Conservation (phyloP, 176 grass and related monocot species). For the Avena sativa region DNA sequence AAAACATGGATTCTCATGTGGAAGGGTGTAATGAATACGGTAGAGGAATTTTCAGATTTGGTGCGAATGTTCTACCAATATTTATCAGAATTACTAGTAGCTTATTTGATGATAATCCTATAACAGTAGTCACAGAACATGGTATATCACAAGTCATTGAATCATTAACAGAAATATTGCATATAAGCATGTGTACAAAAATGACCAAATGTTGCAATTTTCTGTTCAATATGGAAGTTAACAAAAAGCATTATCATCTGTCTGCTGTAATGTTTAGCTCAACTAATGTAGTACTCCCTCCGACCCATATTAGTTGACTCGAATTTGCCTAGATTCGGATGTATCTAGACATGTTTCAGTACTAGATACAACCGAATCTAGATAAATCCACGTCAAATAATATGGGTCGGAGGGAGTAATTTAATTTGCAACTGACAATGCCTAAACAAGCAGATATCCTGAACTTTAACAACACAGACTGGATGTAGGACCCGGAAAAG, state of each 20-base stretch:
- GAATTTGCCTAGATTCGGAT: too few relatives aligned
- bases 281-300: background rate
- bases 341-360: too few relatives aligned
- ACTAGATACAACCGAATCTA: too few relatives aligned
- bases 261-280: constrained; percentile 28
- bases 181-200: constrained; percentile 7
- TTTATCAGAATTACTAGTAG: constrained; percentile 14
- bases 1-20: constrained; percentile 9
- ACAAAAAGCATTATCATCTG: background rate
- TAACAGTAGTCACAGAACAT: background rate
- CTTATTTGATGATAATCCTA: constrained; percentile 6
- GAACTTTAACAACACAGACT: background rate
- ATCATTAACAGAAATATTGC: constrained; percentile 11
- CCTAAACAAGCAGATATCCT: background rate
- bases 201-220: constrained; percentile 12
- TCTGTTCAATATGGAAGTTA: constrained; percentile 1
- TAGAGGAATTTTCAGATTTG: constrained; percentile 7
- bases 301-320: too few relatives aligned
- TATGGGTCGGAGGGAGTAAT: background rate
- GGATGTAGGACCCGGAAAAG: constrained; percentile 2
- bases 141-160: constrained; percentile 2
- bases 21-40: constrained; percentile 15
- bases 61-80: background rate
- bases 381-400: too few relatives aligned
- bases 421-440: background rate